Conservation (phyloP, 768 basidiomycete species). For the Pleurotus tuber-regium region DNA sequence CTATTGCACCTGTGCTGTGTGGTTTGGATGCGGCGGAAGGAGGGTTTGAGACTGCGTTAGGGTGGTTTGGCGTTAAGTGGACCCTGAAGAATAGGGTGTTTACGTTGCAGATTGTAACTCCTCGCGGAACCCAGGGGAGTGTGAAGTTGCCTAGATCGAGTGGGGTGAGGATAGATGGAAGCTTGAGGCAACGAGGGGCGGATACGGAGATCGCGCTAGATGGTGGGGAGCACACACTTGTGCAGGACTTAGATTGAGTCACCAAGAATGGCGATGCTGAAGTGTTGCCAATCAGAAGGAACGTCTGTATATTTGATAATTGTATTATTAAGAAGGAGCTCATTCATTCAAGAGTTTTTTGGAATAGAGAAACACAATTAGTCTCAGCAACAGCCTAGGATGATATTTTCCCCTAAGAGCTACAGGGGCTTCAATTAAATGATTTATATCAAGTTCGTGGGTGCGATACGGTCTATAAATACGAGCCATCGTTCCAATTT, state of each 20-base stretch:
- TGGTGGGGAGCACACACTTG: background rate
- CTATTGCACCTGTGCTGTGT: constrained; percentile 40
- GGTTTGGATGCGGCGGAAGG: constrained; percentile 40
- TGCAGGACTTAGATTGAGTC: background rate
- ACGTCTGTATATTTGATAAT: no score
- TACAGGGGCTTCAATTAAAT: no score
- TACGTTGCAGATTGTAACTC: constrained; percentile 22
- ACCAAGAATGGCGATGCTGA: background rate
- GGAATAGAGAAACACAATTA: no score
- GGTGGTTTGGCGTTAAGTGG: constrained; percentile 46
- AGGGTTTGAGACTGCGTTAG: constrained; percentile 43
- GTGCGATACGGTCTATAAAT: no score
- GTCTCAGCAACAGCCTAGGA: no score
- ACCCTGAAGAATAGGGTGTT: constrained; percentile 13
- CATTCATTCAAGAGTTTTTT: no score
- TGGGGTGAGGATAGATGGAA: background rate
- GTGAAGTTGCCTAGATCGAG: constrained; percentile 24
- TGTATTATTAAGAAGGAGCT: no score
- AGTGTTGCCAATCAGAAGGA: no score
- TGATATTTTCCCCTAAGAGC: no score
- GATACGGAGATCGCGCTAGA: background rate
- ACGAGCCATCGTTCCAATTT: no score
- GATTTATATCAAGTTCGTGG: no score
- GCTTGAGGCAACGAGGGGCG: no score
- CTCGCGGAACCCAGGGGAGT: constrained; percentile 23